A percentile compares a stretch with the other conserved stretches of the same genome.
Evolutionary conservation across 1,284 basidiomycete species (phyloP).

Genomic region (Malassezia sympodialis): DNA sequence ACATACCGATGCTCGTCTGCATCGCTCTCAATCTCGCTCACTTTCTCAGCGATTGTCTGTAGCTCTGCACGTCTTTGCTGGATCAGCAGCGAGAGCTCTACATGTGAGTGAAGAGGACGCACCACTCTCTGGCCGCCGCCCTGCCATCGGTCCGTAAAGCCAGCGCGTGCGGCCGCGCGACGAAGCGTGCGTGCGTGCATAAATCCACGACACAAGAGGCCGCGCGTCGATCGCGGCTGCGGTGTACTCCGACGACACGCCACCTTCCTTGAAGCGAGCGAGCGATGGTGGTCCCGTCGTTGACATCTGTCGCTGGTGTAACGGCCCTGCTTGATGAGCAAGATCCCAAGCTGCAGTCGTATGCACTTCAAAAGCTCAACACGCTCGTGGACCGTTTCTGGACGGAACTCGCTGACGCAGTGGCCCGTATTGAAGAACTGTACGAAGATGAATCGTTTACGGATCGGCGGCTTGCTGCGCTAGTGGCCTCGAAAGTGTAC

Average conservation of each 20-base stretch:
- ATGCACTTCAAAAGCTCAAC: constrained; percentile 44
- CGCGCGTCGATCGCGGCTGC: constrained; percentile 6
- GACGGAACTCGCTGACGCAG: constrained; percentile 46
- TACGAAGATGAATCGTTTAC: constrained; percentile 42
- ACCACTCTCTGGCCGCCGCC: neutral
- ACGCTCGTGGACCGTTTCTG: constrained; percentile 43
- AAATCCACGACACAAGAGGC: constrained; percentile 9
- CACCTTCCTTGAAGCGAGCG: neutral
- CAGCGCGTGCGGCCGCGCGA: neutral
- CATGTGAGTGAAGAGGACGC: neutral
- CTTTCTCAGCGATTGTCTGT: constrained; percentile 42
- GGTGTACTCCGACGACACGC: neutral
- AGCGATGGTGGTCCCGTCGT: constrained; percentile 11
- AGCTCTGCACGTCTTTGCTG: constrained; percentile 36
- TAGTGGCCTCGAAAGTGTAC: constrained; percentile 47
- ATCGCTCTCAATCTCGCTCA: constrained; percentile 45
- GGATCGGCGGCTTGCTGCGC: constrained; percentile 42
- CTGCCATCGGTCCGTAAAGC: neutral
- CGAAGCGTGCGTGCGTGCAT: neutral
- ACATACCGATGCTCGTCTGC: constrained; percentile 46
- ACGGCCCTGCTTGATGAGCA: constrained; percentile 44
- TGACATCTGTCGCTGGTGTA: constrained; percentile 31
- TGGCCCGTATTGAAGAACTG: constrained; percentile 44
- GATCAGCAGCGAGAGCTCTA: constrained; percentile 32
- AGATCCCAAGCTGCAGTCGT: constrained; percentile 43